Conservation (phyloP, 331 rosid species). For the Acacia pycnantha region DNA sequence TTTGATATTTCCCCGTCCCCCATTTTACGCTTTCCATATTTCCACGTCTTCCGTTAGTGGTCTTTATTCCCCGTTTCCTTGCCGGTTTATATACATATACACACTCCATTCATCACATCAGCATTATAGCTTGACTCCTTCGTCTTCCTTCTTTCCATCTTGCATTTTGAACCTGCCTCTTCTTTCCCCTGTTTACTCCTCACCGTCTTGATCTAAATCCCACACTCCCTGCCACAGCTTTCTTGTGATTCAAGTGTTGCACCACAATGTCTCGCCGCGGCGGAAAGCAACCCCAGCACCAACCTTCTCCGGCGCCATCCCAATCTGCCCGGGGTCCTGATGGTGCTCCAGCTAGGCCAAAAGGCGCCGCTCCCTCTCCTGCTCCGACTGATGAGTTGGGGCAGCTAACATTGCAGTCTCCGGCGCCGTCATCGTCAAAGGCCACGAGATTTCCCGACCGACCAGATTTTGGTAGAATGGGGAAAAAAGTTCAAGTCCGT, state of each 20-base stretch:
- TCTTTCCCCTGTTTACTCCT: background rate
- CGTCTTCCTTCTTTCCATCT: background rate
- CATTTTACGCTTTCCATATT: background rate
- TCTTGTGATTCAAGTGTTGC: background rate
- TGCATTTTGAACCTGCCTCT: background rate
- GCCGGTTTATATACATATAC: rapidly evolving
- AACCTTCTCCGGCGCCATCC: background rate
- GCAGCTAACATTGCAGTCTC: conserved; percentile 23
- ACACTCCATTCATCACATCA: background rate
- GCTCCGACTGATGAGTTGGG: background rate
- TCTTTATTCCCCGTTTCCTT: background rate
- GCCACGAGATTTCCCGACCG: conserved; percentile 30
- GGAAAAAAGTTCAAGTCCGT: conserved; percentile 31
- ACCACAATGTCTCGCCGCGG: conserved; percentile 8
- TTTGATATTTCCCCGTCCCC: background rate
- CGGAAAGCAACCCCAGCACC: background rate
- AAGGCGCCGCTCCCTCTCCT: background rate
- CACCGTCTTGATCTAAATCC: background rate
- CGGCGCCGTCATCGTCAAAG: conserved; percentile 51
- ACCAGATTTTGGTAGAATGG: conserved; percentile 50
- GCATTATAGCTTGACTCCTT: rapidly evolving
- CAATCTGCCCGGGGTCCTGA: background rate
- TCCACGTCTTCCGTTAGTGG: background rate
- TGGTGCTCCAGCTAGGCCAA: background rate
- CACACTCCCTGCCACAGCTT: background rate